phyloP scores from a whole-genome alignment of 2,329 filamentous ascomycete species.

The Colletotrichum sublineola region DNA sequence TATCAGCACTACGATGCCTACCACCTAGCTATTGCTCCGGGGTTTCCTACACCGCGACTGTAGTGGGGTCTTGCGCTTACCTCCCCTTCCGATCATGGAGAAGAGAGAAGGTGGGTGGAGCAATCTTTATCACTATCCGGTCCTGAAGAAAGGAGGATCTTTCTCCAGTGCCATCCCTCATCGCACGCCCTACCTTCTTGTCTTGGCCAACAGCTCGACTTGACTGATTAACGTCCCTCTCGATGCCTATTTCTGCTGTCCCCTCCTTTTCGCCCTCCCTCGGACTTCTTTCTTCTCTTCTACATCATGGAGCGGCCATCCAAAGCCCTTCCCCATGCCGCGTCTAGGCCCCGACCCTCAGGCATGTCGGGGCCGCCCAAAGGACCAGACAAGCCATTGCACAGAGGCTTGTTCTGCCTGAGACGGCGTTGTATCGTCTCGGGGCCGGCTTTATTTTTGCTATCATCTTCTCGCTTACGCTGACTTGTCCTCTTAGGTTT shows the following conservation, averaged over 20 bases:
- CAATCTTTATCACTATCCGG: not conserved
- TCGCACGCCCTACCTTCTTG: not conserved
- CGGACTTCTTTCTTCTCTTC: not conserved
- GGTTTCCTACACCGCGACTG: not conserved
- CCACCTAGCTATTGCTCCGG: not conserved
- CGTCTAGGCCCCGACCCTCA: slow-evolving; percentile 26
- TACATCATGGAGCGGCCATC: slow-evolving; percentile 21
- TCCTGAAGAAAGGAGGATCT: not conserved
- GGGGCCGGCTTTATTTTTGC: slow-evolving; percentile 5
- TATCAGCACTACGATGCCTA: not conserved
- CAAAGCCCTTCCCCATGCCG: slow-evolving; percentile 15
- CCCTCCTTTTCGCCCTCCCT: not conserved
- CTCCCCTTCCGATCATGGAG: not conserved
- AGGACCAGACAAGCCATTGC: slow-evolving; percentile 10
- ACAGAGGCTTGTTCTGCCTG: slow-evolving; percentile 4
- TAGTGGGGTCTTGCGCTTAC: not conserved
- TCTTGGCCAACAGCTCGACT: not conserved
- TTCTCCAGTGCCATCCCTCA: not conserved
- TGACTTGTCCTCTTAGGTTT: slow-evolving; percentile 13
- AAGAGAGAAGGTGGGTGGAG: not conserved
- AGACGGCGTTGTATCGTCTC: not conserved
- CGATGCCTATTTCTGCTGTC: not conserved
- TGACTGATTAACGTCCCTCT: not conserved
- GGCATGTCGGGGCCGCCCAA: slow-evolving; percentile 6
- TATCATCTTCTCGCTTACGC: not conserved